phyloP scores from a whole-genome alignment of 306 rosid genomes.

The Rosa multiflora region DNA sequence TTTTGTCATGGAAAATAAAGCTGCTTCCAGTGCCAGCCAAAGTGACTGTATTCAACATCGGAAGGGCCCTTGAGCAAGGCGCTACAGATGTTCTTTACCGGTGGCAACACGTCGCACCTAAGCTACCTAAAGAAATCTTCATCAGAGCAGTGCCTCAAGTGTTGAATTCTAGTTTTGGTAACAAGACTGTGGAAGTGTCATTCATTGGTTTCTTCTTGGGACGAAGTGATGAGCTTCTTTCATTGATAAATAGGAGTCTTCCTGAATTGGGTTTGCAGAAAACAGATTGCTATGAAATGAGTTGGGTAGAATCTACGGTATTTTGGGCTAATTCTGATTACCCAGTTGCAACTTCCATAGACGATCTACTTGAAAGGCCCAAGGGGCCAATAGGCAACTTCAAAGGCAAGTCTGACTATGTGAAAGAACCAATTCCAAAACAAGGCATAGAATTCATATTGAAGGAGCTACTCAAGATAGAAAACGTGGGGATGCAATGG shows the following conservation, averaged over 20 bases:
- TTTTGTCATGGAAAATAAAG: conserved; percentile 32
- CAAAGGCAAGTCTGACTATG: conserved; percentile 16
- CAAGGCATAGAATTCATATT: not conserved
- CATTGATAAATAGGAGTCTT: not conserved
- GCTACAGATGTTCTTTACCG: conserved; percentile 2
- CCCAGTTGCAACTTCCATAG: not conserved
- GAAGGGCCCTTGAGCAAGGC: conserved; percentile 14
- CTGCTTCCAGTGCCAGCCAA: conserved; percentile 27
- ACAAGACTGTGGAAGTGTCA: not conserved
- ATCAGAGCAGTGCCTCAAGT: conserved; percentile 7
- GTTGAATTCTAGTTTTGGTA: not conserved
- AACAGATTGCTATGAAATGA: conserved; percentile 13
- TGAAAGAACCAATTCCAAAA: conserved; percentile 23
- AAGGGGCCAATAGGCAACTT: not conserved
- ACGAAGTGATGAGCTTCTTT: not conserved
- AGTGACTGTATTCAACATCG: conserved; percentile 21
- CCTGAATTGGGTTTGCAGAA: not conserved
- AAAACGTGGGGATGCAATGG: not conserved
- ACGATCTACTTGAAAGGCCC: not conserved
- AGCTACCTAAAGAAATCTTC: conserved; percentile 26
- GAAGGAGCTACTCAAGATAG: not conserved
- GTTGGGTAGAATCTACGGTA: conserved; percentile 18
- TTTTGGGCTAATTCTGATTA: not conserved
- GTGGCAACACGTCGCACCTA: conserved; percentile 23
- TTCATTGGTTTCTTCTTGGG: conserved; percentile 11